Evolutionary conservation across 495 filamentous ascomycete genomes (phyloP).

Genomic region (Neurospora sublineolata): DNA sequence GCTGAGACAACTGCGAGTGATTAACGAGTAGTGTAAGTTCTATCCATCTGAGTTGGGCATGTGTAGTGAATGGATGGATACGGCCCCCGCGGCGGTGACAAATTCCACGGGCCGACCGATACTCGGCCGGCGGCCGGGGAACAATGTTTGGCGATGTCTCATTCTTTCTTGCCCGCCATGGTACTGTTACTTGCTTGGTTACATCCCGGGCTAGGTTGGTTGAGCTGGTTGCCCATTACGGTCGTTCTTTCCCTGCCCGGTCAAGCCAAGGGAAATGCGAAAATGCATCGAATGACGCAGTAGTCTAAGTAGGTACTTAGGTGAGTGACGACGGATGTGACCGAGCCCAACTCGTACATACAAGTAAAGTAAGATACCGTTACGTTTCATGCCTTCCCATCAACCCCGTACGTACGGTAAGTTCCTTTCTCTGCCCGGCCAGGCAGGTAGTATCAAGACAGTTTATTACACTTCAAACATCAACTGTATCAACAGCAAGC

Average conservation of each 20-base stretch:
- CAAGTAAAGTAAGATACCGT: not conserved
- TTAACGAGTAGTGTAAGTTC: too few species aligned
- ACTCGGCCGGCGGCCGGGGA: not conserved
- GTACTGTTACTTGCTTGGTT: not conserved
- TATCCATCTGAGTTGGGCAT: too few species aligned
- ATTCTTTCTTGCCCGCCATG: not conserved
- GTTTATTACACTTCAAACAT: not conserved
- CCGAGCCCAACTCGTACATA: not conserved
- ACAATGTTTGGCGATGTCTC: not conserved
- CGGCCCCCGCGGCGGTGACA: not conserved
- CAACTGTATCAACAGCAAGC: not conserved
- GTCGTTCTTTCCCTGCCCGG: not conserved
- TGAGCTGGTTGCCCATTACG: not conserved
- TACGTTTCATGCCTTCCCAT: not conserved
- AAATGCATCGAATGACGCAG: not conserved
- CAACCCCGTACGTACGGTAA: not conserved
- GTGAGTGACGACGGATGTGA: not conserved
- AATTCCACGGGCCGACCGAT: not conserved
- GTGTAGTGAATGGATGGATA: not conserved
- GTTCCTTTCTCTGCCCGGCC: not conserved
- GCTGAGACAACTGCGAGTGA: too few species aligned
- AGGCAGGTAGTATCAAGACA: not conserved
- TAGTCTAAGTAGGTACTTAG: not conserved
- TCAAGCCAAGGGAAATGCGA: not conserved
- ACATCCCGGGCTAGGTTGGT: not conserved